Evolutionary conservation across 257 asterid genomes (phyloP).

Genomic region (Linderniella brevidens): DNA sequence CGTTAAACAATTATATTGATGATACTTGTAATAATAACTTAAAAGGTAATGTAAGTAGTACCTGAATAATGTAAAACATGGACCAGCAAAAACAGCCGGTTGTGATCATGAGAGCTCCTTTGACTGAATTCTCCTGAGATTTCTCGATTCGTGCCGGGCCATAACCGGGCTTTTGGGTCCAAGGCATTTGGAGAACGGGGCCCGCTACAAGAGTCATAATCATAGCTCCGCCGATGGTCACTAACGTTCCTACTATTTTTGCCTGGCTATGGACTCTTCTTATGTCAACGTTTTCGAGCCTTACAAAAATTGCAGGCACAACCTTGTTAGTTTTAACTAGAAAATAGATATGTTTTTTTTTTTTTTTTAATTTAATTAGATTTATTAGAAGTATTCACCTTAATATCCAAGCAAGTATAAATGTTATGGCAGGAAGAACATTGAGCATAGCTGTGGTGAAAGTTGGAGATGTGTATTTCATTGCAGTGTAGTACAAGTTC

Average conservation of each 20-base stretch:
- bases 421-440: constrained; percentile 31
- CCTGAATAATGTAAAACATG: constrained; percentile 49
- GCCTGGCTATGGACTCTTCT: constrained; percentile 4
- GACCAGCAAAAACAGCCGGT: constrained; percentile 35
- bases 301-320: background rate
- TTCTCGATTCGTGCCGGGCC: background rate
- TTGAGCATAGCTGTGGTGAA: constrained; percentile 27
- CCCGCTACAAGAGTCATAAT: constrained; percentile 5
- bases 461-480: constrained; percentile 34
- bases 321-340: background rate
- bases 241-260: background rate
- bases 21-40: no score
- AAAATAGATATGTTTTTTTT: background rate
- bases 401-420: constrained; percentile 5
- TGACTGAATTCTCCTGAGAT: constrained; percentile 18
- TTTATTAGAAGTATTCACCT: background rate
- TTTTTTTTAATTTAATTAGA: background rate
- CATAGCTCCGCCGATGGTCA: constrained; percentile 6
- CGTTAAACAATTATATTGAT: background rate
- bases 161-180: background rate
- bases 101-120: constrained; percentile 42
- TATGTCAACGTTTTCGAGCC: constrained; percentile 6
- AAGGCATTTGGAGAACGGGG: constrained; percentile 1
- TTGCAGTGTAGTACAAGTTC: constrained; percentile 25
- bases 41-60: no score